These are phyloP conservation scores for Alternaria metachromatica DNA, from an alignment of 2,329 filamentous ascomycete species.

Conservation along the genomic window DNA sequence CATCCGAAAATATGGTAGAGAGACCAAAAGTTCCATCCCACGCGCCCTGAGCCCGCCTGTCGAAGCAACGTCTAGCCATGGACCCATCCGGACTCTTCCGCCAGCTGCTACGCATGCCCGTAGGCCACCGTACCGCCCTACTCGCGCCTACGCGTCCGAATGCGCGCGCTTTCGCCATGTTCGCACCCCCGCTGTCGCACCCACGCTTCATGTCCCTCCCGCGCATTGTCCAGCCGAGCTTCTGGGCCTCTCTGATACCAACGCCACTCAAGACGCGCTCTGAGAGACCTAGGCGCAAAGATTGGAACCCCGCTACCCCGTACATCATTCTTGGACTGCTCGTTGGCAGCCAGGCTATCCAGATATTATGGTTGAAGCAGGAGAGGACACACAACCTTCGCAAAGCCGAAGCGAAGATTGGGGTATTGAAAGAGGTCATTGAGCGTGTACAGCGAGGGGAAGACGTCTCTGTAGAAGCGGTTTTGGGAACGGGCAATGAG, in stretches of 20 bases:
- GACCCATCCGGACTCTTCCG: slow-evolving; percentile 31
- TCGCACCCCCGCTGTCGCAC: slow-evolving; percentile 20
- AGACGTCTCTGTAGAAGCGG: slow-evolving; percentile 74
- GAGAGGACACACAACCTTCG: slow-evolving; percentile 76
- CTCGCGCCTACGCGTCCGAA: slow-evolving; percentile 24
- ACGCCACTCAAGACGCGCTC: slow-evolving; percentile 29
- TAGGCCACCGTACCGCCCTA: slow-evolving; percentile 27
- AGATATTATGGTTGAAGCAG: slow-evolving; percentile 82
- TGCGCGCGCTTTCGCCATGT: slow-evolving; percentile 30
- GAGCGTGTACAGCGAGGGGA: slow-evolving; percentile 43
- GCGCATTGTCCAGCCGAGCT: slow-evolving; percentile 45
- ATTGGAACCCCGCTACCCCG: slow-evolving; percentile 65
- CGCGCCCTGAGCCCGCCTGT: neutral
- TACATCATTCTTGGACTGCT: slow-evolving; percentile 74
- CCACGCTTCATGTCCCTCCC: slow-evolving; percentile 39
- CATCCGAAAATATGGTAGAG: slow-evolving; percentile 2
- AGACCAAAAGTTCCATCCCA: neutral
- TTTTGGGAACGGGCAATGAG: slow-evolving; percentile 78
- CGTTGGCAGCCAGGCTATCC: slow-evolving; percentile 94
- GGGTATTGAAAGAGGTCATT: slow-evolving; percentile 76
- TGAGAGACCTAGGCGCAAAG: slow-evolving; percentile 31
- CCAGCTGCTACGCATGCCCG: slow-evolving; percentile 37
- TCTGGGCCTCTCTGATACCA: slow-evolving; percentile 50
- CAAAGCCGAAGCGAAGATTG: slow-evolving; percentile 79
- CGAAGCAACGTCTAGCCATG: slow-evolving; percentile 23